Base-by-base conservation (phyloP, 306 rosid genomes). In the Vigna reflexopilosa region DNA sequence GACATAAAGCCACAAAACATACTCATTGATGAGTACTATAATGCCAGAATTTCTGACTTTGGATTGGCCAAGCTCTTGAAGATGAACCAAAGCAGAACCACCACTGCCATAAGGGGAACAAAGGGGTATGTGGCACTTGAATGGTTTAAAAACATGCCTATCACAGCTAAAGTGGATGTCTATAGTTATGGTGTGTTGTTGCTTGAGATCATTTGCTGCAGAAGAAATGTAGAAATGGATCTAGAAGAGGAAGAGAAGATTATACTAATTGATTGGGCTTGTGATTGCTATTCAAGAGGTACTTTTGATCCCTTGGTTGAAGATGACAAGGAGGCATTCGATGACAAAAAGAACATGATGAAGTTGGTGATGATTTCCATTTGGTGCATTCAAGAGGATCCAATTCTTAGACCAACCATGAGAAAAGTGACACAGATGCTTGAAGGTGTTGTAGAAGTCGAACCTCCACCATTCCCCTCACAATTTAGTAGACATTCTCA, bases 1-100 rank as follows among this genome's bases (percentile, higher is more conserved):
- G 81, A 77, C 76, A 77, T 77, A 42, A 77, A 77, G 69, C 81
- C 68, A 28, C 75, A 68, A 28, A 68, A 77, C 75, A 67, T 77
- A 24, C 81, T 77, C 36, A 48, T 77, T 17, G 81, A 77, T 28
- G 74, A 77, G 20, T 55, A 45, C 69, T 4, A 26, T 1, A 56
- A 67, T 56, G 69, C 81, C 10, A 62, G 59, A 8, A 67, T 77
- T 45, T 67, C 75, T n/a, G 75, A 77, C 75, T 77, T 67, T 26
- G 75, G 69, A 67, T 67, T 77, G 74, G 59, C 76, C 50, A 77
- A 77, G 75, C 58, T 77, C 12, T 44, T 77, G 57, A 77, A 67
- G 40, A 77, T 67, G 75, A 67, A 77, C 9, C 81, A 77, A 64
- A 77, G 75, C 76, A 72, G 56, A 67, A 67, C 73, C 56, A 67